Percentiles rank a stretch among this genome's conserved stretches.
phyloP scores from a whole-genome alignment of 2,329 filamentous ascomycete genomes.

The Juglanconis oblonga region DNA sequence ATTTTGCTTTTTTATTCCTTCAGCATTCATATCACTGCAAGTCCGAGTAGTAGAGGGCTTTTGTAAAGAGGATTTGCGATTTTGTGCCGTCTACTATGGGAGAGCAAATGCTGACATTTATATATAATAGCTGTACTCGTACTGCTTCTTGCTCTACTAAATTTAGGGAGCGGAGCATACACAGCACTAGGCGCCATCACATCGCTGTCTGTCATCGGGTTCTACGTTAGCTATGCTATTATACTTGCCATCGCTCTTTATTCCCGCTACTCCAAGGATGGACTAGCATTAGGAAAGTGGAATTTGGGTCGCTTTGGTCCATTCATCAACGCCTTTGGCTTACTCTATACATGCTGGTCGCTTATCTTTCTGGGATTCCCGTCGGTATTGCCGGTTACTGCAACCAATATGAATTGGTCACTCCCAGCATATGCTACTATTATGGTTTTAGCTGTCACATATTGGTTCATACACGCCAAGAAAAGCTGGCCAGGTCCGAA shows the following conservation, averaged over 20 bases:
- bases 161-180: slow-evolving; percentile 34
- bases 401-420: slow-evolving; percentile 21
- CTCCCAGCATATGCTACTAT: neutral
- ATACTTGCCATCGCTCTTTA: slow-evolving; percentile 16
- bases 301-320: slow-evolving; percentile 13
- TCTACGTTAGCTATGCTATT: slow-evolving; percentile 20
- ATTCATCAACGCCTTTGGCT: slow-evolving; percentile 16
- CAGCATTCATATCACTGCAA: too few species aligned
- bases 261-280: slow-evolving; percentile 1
- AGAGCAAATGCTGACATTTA: too few species aligned
- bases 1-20: too few species aligned
- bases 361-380: slow-evolving; percentile 20
- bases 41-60: too few species aligned
- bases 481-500: too few species aligned
- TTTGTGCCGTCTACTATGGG: too few species aligned
- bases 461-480: too few species aligned
- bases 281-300: slow-evolving; percentile 8
- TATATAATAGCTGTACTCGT: slow-evolving; percentile 24
- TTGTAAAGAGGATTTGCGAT: too few species aligned
- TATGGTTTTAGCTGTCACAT: slow-evolving; percentile 46
- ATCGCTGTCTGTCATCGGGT: slow-evolving; percentile 30
- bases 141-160: slow-evolving; percentile 33
- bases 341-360: slow-evolving; percentile 18
- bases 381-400: slow-evolving; percentile 16
- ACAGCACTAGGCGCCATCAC: slow-evolving; percentile 36